A percentile compares a stretch with the other conserved stretches of the same genome.
phyloP scores from a whole-genome alignment of 2,329 filamentous ascomycete genomes.

The Calycina marina region DNA sequence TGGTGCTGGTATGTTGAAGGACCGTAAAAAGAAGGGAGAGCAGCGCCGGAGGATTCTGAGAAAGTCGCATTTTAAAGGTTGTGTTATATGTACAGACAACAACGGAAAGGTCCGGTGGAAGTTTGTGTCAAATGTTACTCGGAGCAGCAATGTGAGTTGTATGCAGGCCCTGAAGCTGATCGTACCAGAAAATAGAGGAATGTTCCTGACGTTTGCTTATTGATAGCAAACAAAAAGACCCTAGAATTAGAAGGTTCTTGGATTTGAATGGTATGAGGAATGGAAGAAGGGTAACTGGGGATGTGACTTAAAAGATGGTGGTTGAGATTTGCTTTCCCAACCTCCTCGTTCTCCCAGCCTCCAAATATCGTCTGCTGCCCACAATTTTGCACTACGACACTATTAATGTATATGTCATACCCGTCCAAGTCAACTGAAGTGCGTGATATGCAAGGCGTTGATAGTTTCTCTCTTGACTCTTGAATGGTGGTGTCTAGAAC shows the following conservation, averaged over 20 bases:
- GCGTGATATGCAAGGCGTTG: neutral
- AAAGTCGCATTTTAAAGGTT: slow-evolving; percentile 27
- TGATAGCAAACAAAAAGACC: too few relatives aligned
- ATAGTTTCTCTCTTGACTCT: neutral
- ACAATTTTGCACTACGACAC: neutral
- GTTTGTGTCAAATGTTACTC: too few relatives aligned
- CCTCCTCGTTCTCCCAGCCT: slow-evolving; percentile 1
- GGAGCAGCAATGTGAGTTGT: too few relatives aligned
- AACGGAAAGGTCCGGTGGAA: too few relatives aligned
- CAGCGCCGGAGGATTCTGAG: slow-evolving; percentile 18
- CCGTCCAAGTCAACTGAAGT: neutral
- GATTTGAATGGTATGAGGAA: slow-evolving; percentile 11
- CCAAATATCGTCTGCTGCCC: too few relatives aligned
- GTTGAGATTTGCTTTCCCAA: slow-evolving; percentile 6
- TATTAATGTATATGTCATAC: neutral
- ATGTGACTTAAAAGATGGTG: slow-evolving; percentile 11
- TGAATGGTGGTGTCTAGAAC: slow-evolving; percentile 1
- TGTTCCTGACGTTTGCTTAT: too few relatives aligned
- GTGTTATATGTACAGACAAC: too few relatives aligned
- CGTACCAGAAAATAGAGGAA: too few relatives aligned
- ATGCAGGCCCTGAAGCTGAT: too few relatives aligned
- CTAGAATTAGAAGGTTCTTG: slow-evolving; percentile 4
- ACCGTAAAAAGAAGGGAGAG: slow-evolving; percentile 25
- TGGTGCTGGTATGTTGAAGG: slow-evolving; percentile 24
- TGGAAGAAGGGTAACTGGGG: slow-evolving; percentile 6